Percentiles rank a stretch among this genome's conserved stretches.
phyloP scores from a whole-genome alignment of 2,329 filamentous ascomycete genomes.

The Bipolaris zeicola region DNA sequence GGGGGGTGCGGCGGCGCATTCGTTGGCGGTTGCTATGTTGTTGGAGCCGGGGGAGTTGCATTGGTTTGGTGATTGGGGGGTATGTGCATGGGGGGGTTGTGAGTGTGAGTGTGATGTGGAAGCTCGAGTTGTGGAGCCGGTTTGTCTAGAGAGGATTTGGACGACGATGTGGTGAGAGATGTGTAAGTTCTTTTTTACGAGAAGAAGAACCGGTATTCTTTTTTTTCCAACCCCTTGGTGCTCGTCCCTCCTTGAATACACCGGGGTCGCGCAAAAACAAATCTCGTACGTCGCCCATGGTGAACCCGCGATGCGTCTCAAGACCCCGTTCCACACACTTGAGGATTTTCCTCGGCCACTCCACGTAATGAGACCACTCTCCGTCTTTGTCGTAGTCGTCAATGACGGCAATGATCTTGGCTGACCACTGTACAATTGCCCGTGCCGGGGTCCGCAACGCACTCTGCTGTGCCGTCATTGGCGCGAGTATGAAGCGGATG shows the following conservation, averaged over 20 bases:
- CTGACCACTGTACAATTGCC: constrained; percentile 47
- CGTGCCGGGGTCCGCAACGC: constrained; percentile 19
- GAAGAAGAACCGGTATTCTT: not conserved
- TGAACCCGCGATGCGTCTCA: constrained; percentile 15
- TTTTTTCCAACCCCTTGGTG: not conserved
- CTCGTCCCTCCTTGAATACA: constrained; percentile 35
- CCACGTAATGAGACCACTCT: constrained; percentile 42
- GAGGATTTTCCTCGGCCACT: constrained; percentile 37
- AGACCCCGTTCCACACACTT: constrained; percentile 15
- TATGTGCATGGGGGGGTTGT: constrained; percentile 63
- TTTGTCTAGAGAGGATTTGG: constrained; percentile 8
- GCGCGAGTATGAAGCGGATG: constrained; percentile 21
- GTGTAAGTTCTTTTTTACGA: not conserved
- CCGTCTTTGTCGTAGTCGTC: constrained; percentile 31
- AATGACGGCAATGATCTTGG: constrained; percentile 41
- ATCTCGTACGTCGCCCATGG: constrained; percentile 14
- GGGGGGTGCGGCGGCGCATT: constrained; percentile 93
- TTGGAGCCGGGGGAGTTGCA: constrained; percentile 85
- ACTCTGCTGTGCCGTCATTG: constrained; percentile 17
- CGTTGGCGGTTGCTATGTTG: constrained; percentile 85
- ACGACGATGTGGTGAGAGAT: not conserved
- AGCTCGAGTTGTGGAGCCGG: constrained; percentile 6
- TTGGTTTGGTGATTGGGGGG: constrained; percentile 96
- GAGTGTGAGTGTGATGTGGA: constrained; percentile 10
- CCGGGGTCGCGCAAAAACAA: constrained; percentile 49